Evolutionary conservation across 345 rosid genomes (phyloP).

Genomic region (Hypericum perforatum): DNA sequence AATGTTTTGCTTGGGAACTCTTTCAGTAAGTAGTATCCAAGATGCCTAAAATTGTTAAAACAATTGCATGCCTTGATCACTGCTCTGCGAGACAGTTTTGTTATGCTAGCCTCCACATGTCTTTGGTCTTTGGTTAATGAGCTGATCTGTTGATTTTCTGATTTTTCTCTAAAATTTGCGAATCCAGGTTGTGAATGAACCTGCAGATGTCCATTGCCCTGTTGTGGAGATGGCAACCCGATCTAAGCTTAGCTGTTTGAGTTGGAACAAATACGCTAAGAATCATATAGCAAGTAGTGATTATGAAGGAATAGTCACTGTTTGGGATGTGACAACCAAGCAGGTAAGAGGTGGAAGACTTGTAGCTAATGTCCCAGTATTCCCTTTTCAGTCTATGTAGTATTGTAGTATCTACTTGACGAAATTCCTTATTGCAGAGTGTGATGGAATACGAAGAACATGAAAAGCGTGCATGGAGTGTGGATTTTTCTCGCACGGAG

Average conservation of each 20-base stretch:
- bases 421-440: slow-evolving; percentile 34
- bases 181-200: slow-evolving; percentile 76
- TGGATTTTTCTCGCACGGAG: slow-evolving; percentile 85
- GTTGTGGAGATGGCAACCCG: slow-evolving; percentile 94
- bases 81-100: too few relatives aligned
- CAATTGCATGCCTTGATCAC: too few relatives aligned
- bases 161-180: slow-evolving; percentile 4
- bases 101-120: not conserved
- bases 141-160: not conserved
- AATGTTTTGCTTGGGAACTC: too few relatives aligned
- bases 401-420: too few relatives aligned
- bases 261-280: slow-evolving; percentile 91
- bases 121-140: too few relatives aligned
- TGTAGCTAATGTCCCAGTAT: slow-evolving; percentile 8
- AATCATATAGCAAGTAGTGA: slow-evolving; percentile 97
- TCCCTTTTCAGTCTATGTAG: too few relatives aligned
- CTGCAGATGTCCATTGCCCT: slow-evolving; percentile 69
- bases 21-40: too few relatives aligned
- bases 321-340: slow-evolving; percentile 94
- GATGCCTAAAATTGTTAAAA: too few relatives aligned
- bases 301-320: slow-evolving; percentile 93
- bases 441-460: slow-evolving; percentile 99
- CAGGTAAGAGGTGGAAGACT: slow-evolving; percentile 37
- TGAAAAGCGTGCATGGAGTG: slow-evolving; percentile 99
- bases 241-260: slow-evolving; percentile 94